These are phyloP conservation scores for Suhomyces yuchorum DNA, from an alignment of 1,139 yeast genomes.

Conservation along the genomic window DNA sequence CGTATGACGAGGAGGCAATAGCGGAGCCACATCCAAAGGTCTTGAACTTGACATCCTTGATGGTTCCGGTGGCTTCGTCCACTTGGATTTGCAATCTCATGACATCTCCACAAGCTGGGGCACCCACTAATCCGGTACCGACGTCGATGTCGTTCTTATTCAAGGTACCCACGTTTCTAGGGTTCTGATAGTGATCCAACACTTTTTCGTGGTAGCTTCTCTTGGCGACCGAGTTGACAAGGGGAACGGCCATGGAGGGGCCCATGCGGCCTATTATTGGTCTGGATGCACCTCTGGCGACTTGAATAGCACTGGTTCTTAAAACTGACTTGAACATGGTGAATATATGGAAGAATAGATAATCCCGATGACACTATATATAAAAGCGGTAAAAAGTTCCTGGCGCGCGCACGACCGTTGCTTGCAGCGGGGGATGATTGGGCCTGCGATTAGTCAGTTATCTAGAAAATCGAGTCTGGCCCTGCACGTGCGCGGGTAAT, in stretches of 20 bases:
- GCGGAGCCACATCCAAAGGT: slow-evolving; percentile 99
- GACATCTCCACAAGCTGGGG: slow-evolving; percentile 99
- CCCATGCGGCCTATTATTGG: slow-evolving; percentile 14
- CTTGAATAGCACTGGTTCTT: slow-evolving; percentile 12
- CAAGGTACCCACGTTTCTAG: slow-evolving; percentile 93
- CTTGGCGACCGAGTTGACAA: slow-evolving; percentile 5
- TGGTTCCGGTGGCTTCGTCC: slow-evolving; percentile 83
- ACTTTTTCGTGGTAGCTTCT: slow-evolving; percentile 67
- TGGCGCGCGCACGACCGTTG: slow-evolving; percentile 11
- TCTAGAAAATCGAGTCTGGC: slow-evolving; percentile 6
- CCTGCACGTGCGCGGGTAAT: neutral
- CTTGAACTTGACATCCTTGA: slow-evolving; percentile 94
- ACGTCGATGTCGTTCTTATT: slow-evolving; percentile 76
- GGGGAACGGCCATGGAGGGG: slow-evolving; percentile 4
- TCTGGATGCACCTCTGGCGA: slow-evolving; percentile 13
- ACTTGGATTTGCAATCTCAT: slow-evolving; percentile 97
- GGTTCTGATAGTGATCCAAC: slow-evolving; percentile 93
- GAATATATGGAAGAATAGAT: neutral
- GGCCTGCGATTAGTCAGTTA: slow-evolving; percentile 6
- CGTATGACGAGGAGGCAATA: slow-evolving; percentile 92
- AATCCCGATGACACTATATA: slow-evolving; percentile 2
- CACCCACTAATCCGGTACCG: slow-evolving; percentile 98
- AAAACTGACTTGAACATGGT: slow-evolving; percentile 11
- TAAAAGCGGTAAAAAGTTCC: neutral
- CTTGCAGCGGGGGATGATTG: slow-evolving; percentile 9